Evolutionary conservation across 768 basidiomycete species (phyloP).

Genomic region (Ramaria sp.): DNA sequence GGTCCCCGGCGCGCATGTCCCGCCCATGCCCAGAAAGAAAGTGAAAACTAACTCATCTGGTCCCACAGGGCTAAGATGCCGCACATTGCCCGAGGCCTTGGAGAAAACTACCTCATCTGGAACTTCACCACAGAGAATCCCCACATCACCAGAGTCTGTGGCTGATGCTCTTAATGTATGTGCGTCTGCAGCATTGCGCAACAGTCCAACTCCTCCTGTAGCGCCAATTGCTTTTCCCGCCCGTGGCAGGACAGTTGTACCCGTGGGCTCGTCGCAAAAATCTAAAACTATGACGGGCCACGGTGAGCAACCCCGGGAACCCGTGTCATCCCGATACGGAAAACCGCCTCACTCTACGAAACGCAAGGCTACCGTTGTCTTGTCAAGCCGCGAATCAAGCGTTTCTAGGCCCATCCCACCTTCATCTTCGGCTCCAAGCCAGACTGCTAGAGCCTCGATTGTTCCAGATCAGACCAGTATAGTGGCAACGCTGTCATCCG

Average conservation of each 20-base stretch:
- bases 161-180: too few species aligned
- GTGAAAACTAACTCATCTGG: not conserved
- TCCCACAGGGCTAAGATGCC: not conserved
- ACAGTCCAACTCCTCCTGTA: too few species aligned
- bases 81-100: not conserved
- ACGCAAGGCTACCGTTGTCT: not conserved
- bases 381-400: not conserved
- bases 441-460: not conserved
- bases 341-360: not conserved
- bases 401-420: not conserved
- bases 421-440: not conserved
- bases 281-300: too few species aligned
- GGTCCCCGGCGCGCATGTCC: not conserved
- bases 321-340: not conserved
- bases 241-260: too few species aligned
- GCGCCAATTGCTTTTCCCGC: too few species aligned
- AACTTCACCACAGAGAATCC: too few species aligned
- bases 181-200: too few species aligned
- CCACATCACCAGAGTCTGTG: too few species aligned
- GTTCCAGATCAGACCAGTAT: not conserved
- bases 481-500: too few species aligned
- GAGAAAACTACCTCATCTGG: too few species aligned
- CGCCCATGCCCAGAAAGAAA: not conserved
- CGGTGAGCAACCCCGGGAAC: not conserved
- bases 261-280: too few species aligned